Percentiles rank a stretch among this genome's conserved stretches.
Evolutionary conservation across 2,329 filamentous ascomycete genomes (phyloP).

Genomic region (Beauveria bassiana): DNA sequence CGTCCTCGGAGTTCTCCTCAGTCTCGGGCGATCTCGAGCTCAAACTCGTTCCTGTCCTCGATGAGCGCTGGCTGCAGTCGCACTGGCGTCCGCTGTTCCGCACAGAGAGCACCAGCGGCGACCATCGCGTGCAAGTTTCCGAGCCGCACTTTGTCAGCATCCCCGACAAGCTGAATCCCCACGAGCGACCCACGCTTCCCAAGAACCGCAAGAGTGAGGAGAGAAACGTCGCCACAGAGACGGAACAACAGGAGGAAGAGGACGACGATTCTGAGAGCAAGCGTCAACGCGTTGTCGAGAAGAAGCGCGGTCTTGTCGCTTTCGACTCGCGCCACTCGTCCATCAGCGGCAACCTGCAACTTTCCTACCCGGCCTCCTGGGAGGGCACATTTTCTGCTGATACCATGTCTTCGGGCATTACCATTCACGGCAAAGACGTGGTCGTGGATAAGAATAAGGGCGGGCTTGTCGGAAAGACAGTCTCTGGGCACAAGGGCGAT

Average conservation of each 20-base stretch:
- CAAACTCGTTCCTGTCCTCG: conserved; percentile 36
- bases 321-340: conserved; percentile 36
- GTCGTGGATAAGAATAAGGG: conserved; percentile 19
- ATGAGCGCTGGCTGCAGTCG: conserved; percentile 17
- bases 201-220: conserved; percentile 12
- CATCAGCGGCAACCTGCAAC: conserved; percentile 34
- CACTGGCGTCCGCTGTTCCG: conserved; percentile 23
- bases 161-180: conserved; percentile 12
- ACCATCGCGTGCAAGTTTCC: conserved; percentile 29
- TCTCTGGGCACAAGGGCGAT: conserved; percentile 8
- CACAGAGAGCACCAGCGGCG: conserved; percentile 39
- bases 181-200: conserved; percentile 13
- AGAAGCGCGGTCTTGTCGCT: conserved; percentile 21
- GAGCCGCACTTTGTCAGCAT: conserved; percentile 37
- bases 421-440: conserved; percentile 35
- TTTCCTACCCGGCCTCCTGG: conserved; percentile 43
- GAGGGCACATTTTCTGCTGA: conserved; percentile 35
- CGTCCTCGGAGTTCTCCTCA: conserved; percentile 26
- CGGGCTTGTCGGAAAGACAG: conserved; percentile 27
- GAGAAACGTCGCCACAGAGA: neutral
- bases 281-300: neutral
- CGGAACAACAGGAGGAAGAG: neutral
- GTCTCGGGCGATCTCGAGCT: conserved; percentile 34
- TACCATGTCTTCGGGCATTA: conserved; percentile 33
- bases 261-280: neutral